Evolutionary conservation across 1,284 basidiomycete species (phyloP).

Genomic region (Microbotryum silenes-acaulis): DNA sequence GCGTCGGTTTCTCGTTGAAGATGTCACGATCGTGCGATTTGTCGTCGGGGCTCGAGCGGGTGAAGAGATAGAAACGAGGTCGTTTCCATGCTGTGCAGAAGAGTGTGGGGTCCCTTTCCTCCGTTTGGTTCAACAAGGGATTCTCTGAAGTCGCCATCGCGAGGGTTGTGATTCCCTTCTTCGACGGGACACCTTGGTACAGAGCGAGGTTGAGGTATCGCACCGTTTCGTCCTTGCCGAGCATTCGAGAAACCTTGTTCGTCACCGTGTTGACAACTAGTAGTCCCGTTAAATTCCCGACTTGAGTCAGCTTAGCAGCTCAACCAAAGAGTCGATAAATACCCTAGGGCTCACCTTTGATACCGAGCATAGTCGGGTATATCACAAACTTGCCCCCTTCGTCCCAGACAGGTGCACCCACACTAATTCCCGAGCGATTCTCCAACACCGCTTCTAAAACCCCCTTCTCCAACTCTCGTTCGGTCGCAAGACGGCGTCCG

Average conservation of each 20-base stretch:
- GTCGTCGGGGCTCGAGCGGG: slow-evolving; percentile 82
- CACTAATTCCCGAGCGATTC: slow-evolving; percentile 41
- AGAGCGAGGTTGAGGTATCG: slow-evolving; percentile 81
- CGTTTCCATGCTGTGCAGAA: slow-evolving; percentile 91
- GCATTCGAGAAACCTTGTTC: slow-evolving; percentile 78
- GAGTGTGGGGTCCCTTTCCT: slow-evolving; percentile 77
- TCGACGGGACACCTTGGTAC: slow-evolving; percentile 88
- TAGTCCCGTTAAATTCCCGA: neutral
- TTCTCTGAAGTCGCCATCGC: slow-evolving; percentile 94
- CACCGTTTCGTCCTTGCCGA: slow-evolving; percentile 91
- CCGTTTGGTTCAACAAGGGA: slow-evolving; percentile 78
- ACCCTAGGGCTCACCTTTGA: slow-evolving; percentile 63
- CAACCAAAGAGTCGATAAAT: neutral
- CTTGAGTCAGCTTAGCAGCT: neutral
- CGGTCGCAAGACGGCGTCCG: slow-evolving; percentile 83
- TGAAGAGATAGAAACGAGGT: slow-evolving; percentile 94
- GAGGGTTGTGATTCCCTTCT: slow-evolving; percentile 72
- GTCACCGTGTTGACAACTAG: slow-evolving; percentile 88
- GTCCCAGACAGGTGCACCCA: slow-evolving; percentile 89
- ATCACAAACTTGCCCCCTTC: slow-evolving; percentile 90
- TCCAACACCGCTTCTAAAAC: slow-evolving; percentile 49
- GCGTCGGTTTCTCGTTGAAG: slow-evolving; percentile 95
- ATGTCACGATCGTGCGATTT: slow-evolving; percentile 88
- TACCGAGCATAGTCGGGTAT: slow-evolving; percentile 86
- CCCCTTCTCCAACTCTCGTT: slow-evolving; percentile 79